Conservation (phyloP, 306 rosid species). For the Boehmeria nivea region DNA sequence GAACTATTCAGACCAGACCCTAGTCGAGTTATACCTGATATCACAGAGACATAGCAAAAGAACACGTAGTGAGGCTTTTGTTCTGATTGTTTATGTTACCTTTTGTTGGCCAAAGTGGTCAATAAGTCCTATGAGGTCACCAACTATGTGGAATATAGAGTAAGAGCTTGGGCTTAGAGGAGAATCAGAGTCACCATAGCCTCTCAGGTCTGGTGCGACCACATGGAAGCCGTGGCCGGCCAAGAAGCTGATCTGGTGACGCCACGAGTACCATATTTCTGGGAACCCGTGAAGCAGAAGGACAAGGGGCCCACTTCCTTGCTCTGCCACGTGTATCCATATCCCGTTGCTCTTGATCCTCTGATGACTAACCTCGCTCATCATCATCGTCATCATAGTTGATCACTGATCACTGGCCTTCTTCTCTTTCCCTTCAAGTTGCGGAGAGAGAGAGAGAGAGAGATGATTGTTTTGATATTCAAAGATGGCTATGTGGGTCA, state of each 20-base stretch:
- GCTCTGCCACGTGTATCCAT: constrained; percentile 65
- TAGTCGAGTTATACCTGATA: not conserved
- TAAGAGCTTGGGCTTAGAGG: constrained; percentile 43
- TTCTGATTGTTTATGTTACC: constrained; percentile 23
- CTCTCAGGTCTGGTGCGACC: constrained; percentile 71
- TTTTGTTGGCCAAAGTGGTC: constrained; percentile 50
- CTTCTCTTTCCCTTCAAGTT: too few species aligned
- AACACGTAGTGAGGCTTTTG: not conserved
- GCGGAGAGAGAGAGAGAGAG: too few species aligned
- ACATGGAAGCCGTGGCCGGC: constrained; percentile 61
- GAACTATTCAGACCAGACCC: not conserved
- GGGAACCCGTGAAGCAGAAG: constrained; percentile 70
- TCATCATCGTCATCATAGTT: too few species aligned
- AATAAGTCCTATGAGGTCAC: constrained; percentile 54
- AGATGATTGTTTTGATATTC: too few species aligned
- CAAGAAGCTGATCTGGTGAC: constrained; percentile 49
- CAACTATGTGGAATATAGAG: constrained; percentile 37
- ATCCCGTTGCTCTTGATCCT: constrained; percentile 58
- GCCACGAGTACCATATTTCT: constrained; percentile 59
- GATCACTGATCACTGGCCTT: too few species aligned
- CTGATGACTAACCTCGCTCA: too few species aligned
- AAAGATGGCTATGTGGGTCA: too few species aligned
- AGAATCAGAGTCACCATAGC: constrained; percentile 67
- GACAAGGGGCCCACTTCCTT: constrained; percentile 64
- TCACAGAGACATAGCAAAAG: too few species aligned